Evolutionary conservation across 169 alveolate genomes (phyloP).

Genomic region (Prorocentrum cordatum): DNA sequence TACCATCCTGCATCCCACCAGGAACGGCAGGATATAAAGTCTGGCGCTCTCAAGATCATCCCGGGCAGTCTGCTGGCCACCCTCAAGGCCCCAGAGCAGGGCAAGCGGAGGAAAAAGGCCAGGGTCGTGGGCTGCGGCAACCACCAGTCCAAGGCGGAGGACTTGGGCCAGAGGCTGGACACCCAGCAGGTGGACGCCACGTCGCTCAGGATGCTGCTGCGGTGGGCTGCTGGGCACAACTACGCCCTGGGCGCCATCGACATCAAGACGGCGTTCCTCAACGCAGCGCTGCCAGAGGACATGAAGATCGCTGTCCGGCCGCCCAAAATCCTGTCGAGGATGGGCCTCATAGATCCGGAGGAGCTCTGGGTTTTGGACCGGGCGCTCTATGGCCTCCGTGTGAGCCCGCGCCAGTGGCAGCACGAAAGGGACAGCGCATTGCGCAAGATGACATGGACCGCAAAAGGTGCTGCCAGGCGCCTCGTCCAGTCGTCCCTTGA

Average conservation of each 20-base stretch:
- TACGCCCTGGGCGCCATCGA: background rate
- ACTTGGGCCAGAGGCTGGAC: too few species aligned
- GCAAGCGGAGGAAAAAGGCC: too few species aligned
- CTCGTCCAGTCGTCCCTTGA: background rate
- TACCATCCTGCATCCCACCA: too few species aligned
- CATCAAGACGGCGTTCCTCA: background rate
- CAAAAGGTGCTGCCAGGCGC: background rate
- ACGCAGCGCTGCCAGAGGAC: background rate
- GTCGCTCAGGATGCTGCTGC: too few species aligned
- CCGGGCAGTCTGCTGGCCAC: too few species aligned
- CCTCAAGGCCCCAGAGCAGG: too few species aligned
- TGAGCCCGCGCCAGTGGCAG: background rate
- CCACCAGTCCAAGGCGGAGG: too few species aligned
- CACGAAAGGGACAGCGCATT: background rate
- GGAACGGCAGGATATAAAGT: too few species aligned
- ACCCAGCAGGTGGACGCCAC: too few species aligned
- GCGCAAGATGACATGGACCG: background rate
- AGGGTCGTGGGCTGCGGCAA: too few species aligned
- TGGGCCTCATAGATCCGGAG: background rate
- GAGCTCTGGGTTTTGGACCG: background rate
- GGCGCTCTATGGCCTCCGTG: background rate
- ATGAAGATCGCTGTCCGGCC: background rate
- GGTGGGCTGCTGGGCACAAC: too few species aligned
- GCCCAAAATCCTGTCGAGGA: background rate
- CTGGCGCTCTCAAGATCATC: too few species aligned